These are phyloP conservation scores for Aspergillus campestris DNA, from an alignment of 495 filamentous ascomycete genomes.

Conservation along the genomic window DNA sequence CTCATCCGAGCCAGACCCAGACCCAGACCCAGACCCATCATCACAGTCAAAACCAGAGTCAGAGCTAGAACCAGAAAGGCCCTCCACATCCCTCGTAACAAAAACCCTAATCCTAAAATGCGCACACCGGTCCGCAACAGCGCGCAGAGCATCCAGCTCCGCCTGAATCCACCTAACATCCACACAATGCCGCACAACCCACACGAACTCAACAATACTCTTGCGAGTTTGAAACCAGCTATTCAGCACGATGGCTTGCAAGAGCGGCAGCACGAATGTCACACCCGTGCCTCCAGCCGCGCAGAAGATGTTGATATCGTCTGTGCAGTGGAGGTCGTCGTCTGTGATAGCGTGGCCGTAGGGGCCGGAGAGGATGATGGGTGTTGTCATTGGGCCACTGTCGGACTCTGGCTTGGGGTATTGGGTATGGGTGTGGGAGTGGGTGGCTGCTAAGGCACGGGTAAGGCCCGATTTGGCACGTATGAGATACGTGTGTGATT, in stretches of 20 bases:
- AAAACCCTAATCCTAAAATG: conserved; percentile 45
- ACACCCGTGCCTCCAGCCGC: conserved; percentile 59
- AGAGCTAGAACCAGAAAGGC: background rate
- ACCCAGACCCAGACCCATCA: background rate
- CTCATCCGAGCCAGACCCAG: too few relatives aligned
- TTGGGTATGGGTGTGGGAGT: conserved; percentile 20
- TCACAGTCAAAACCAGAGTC: conserved; percentile 1
- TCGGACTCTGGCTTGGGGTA: conserved; percentile 2
- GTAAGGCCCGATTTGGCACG: conserved; percentile 54
- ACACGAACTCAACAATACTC: conserved; percentile 46
- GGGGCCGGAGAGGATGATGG: conserved; percentile 46
- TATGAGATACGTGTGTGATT: conserved; percentile 54
- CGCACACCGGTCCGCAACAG: conserved; percentile 19
- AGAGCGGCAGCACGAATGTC: conserved; percentile 50
- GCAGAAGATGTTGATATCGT: conserved; percentile 47
- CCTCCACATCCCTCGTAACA: conserved; percentile 40
- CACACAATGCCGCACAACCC: conserved; percentile 46
- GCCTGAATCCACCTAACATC: conserved; percentile 48
- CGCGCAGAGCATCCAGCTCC: conserved; percentile 43
- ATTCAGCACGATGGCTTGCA: conserved; percentile 35
- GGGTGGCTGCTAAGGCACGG: conserved; percentile 37
- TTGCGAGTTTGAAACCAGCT: conserved; percentile 18
- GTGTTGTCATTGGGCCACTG: background rate
- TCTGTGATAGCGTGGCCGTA: conserved; percentile 47
- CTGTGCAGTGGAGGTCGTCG: conserved; percentile 15